These are phyloP conservation scores for Cairneyella variabilis DNA, from an alignment of 495 filamentous ascomycete genomes.

Conservation along the genomic window DNA sequence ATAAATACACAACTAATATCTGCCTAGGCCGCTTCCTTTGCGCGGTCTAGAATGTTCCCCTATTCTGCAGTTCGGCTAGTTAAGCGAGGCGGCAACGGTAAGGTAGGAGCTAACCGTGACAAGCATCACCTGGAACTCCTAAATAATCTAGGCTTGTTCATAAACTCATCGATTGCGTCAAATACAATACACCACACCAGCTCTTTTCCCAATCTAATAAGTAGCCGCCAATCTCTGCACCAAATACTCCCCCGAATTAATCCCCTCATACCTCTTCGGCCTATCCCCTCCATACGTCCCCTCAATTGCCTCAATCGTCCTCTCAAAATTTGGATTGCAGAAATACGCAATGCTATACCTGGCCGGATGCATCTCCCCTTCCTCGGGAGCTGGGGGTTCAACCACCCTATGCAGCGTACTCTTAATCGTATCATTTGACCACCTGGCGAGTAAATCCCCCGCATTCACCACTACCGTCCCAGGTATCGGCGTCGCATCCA, in stretches of 20 bases:
- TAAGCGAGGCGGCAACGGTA: too few relatives aligned
- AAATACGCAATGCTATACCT: slow-evolving; percentile 80
- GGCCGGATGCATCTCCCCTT: slow-evolving; percentile 48
- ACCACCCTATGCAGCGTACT: slow-evolving; percentile 88
- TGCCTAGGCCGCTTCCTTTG: too few relatives aligned
- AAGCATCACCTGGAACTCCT: too few relatives aligned
- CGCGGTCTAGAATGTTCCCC: too few relatives aligned
- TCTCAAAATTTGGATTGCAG: slow-evolving; percentile 84
- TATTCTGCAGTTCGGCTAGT: too few relatives aligned
- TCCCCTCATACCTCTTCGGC: slow-evolving; percentile 72
- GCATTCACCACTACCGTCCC: slow-evolving; percentile 89
- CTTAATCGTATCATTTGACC: slow-evolving; percentile 88
- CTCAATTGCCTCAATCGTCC: slow-evolving; percentile 77
- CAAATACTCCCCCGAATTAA: slow-evolving; percentile 81
- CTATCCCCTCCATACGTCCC: slow-evolving; percentile 70
- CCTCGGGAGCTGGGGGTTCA: slow-evolving; percentile 51
- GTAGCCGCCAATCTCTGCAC: slow-evolving; percentile 75
- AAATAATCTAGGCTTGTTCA: too few relatives aligned
- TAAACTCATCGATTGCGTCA: too few relatives aligned
- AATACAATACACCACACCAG: too few relatives aligned
- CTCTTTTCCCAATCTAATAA: slow-evolving; percentile 26
- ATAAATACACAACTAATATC: too few relatives aligned
- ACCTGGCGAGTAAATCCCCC: slow-evolving; percentile 81
- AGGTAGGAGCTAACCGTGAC: too few relatives aligned
- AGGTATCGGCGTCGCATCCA: slow-evolving; percentile 78